These are phyloP conservation scores for Curvularia hawaiiensis DNA, from an alignment of 2,329 filamentous ascomycete genomes.

Conservation along the genomic window DNA sequence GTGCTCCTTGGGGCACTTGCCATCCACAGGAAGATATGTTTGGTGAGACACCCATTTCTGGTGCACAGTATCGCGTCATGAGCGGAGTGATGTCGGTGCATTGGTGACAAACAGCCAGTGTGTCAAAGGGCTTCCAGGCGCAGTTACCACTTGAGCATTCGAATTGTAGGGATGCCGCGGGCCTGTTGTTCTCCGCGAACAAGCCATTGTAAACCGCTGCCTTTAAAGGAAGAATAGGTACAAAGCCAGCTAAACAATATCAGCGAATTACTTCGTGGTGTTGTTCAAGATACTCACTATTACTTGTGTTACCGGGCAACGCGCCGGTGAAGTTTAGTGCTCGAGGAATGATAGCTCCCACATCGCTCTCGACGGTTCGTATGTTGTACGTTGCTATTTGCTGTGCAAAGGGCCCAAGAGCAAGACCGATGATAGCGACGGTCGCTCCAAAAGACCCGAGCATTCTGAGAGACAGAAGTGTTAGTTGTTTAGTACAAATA, in stretches of 20 bases:
- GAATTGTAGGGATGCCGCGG: conserved; percentile 18
- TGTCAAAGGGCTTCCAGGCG: conserved; percentile 17
- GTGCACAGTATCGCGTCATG: conserved; percentile 16
- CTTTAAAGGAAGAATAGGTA: conserved; percentile 20
- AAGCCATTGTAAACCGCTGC: conserved; percentile 21
- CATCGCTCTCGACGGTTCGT: conserved; percentile 18
- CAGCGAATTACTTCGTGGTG: neutral
- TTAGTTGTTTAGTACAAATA: neutral
- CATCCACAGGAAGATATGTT: conserved; percentile 18
- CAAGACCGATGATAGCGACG: conserved; percentile 16
- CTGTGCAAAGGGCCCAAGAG: conserved; percentile 20
- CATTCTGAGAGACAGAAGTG: conserved; percentile 3
- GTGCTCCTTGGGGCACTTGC: conserved; percentile 19
- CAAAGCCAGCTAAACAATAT: conserved; percentile 15
- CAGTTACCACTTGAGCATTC: conserved; percentile 20
- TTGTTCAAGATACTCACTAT: conserved; percentile 9
- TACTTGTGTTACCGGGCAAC: conserved; percentile 17
- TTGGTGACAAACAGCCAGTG: conserved; percentile 18
- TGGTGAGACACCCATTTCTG: conserved; percentile 12
- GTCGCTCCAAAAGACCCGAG: conserved; percentile 20
- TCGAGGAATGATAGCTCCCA: conserved; percentile 15
- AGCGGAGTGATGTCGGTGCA: conserved; percentile 19
- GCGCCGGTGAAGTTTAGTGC: conserved; percentile 19
- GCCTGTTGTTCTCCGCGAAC: conserved; percentile 22
- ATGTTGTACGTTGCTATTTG: conserved; percentile 20